Evolutionary conservation across 148 eudicot genomes (phyloP).

Genomic region (Amaranthus palmeri): DNA sequence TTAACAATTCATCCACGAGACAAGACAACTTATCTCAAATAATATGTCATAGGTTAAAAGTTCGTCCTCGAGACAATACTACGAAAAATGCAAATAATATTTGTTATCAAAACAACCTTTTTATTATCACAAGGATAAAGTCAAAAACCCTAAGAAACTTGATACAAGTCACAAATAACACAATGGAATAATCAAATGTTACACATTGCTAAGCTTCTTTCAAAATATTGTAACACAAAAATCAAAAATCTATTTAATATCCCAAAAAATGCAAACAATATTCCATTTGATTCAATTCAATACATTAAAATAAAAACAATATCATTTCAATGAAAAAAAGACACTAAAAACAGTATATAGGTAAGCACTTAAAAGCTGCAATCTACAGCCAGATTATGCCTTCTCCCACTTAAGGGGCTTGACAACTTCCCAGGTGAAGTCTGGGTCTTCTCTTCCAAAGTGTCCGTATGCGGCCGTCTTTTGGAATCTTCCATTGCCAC

Average conservation of each 20-base stretch:
- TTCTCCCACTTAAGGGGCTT: slow-evolving; percentile 42
- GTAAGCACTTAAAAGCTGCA: neutral
- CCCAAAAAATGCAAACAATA: neutral
- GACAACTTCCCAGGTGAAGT: slow-evolving; percentile 43
- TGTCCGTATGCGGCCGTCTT: slow-evolving; percentile 48
- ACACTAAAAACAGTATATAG: neutral
- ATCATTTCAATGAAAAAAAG: slow-evolving; percentile 2
- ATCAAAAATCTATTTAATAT: neutral
- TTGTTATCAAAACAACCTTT: too few relatives aligned
- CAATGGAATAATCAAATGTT: too few relatives aligned
- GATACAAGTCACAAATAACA: too few relatives aligned
- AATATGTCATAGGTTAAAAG: too few relatives aligned
- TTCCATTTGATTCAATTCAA: neutral
- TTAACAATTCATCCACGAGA: too few relatives aligned
- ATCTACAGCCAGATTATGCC: slow-evolving; percentile 4
- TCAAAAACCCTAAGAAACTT: too few relatives aligned
- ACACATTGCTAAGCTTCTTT: too few relatives aligned
- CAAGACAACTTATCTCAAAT: too few relatives aligned
- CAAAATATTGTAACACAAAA: too few relatives aligned
- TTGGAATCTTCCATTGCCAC: slow-evolving; percentile 51
- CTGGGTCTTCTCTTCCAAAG: slow-evolving; percentile 41
- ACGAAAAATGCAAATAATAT: too few relatives aligned
- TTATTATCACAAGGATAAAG: too few relatives aligned
- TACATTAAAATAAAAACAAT: slow-evolving; percentile 13
- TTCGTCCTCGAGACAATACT: too few relatives aligned